These are phyloP conservation scores for Saccharum hybrid DNA, from an alignment of 202 grass and related monocot species.

Conservation along the genomic window DNA sequence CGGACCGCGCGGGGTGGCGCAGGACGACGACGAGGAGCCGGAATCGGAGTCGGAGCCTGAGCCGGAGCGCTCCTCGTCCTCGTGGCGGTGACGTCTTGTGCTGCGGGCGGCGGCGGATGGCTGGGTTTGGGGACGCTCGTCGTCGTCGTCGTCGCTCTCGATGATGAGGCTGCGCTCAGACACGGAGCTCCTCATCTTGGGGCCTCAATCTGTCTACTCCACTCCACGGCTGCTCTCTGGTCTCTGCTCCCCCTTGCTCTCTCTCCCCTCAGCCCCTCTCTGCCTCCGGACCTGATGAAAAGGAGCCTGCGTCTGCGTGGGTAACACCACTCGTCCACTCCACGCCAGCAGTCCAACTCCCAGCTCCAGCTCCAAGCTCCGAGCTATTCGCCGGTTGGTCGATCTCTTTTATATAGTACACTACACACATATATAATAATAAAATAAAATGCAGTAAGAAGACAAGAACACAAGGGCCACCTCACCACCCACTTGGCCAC, in stretches of 20 bases:
- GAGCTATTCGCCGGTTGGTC: background rate
- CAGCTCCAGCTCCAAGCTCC: background rate
- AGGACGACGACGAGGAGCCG: conserved; percentile 36
- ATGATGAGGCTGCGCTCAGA: conserved; percentile 67
- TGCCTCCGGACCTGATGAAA: background rate
- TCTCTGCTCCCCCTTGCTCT: too few relatives aligned
- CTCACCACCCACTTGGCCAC: background rate
- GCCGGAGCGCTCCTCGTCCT: background rate
- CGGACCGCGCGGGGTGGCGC: conserved; percentile 34
- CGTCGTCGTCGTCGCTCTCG: conserved; percentile 59
- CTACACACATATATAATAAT: too few relatives aligned
- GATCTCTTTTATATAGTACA: background rate
- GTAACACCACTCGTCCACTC: too few relatives aligned
- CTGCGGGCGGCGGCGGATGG: background rate
- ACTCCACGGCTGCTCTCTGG: too few relatives aligned
- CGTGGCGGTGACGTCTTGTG: background rate
- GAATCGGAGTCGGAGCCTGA: conserved; percentile 42
- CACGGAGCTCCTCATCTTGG: conserved; percentile 10
- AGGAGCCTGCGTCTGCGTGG: too few relatives aligned
- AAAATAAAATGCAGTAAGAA: background rate
- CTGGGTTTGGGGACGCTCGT: background rate
- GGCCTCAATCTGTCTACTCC: background rate
- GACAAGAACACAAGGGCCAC: background rate
- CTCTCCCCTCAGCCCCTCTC: background rate
- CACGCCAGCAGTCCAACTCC: too few relatives aligned